These are phyloP conservation scores for Trichoderma atroviride DNA, from an alignment of 2,329 filamentous ascomycete genomes.

Conservation along the genomic window DNA sequence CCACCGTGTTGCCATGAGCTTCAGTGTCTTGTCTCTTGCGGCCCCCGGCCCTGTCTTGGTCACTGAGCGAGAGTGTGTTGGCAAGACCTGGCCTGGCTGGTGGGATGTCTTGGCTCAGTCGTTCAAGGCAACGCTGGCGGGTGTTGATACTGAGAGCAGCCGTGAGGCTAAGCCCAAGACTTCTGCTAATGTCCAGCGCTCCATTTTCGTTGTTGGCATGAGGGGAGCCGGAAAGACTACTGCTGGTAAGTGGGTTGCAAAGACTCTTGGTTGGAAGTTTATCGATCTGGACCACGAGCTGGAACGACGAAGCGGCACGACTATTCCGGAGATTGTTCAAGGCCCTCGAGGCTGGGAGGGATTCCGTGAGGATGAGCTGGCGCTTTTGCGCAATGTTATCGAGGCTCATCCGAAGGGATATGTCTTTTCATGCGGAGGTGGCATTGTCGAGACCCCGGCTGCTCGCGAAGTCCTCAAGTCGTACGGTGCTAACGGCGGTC, in stretches of 20 bases:
- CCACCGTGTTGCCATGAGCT: conserved; percentile 97
- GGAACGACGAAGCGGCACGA: conserved; percentile 70
- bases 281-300: conserved; percentile 88
- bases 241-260: conserved; percentile 81
- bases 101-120: conserved; percentile 85
- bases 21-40: conserved; percentile 81
- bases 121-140: conserved; percentile 77
- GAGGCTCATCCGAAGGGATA: conserved; percentile 73
- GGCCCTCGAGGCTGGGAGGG: conserved; percentile 76
- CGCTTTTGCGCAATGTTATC: conserved; percentile 72
- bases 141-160: conserved; percentile 59
- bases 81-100: conserved; percentile 99
- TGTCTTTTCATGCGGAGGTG: conserved; percentile 92
- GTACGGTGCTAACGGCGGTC: conserved; percentile 75
- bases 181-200: conserved; percentile 51
- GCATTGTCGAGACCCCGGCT: conserved; percentile 83
- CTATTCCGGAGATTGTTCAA: conserved; percentile 85
- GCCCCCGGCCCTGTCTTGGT: conserved; percentile 74
- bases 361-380: conserved; percentile 79
- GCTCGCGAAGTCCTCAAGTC: conserved; percentile 74
- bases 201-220: conserved; percentile 96
- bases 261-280: conserved; percentile 73
- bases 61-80: conserved; percentile 87
- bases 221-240: conserved; percentile 96
- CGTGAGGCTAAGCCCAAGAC: conserved; percentile 28